Percentiles rank a stretch among this genome's conserved stretches.
phyloP scores from a whole-genome alignment of 108 stramenopile species.

The Cafeteria roenbergensis region DNA sequence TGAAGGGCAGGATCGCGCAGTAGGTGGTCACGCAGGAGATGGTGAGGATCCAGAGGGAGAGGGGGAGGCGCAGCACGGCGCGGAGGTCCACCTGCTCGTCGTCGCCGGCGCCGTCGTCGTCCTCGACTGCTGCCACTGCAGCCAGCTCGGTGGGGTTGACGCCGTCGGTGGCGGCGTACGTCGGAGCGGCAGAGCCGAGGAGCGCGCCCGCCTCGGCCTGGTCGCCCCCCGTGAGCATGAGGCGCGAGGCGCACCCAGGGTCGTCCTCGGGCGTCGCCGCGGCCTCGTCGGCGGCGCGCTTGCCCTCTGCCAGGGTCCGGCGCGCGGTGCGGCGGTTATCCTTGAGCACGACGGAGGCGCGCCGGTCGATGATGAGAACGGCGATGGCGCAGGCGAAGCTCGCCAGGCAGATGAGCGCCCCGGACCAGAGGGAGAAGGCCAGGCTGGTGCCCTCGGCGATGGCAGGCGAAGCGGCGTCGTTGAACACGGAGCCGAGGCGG shows the following conservation, averaged over 20 bases:
- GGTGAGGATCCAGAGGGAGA: conserved; percentile 44
- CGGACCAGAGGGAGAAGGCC: conserved; percentile 36
- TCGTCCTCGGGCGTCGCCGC: too few relatives aligned
- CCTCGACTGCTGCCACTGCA: too few relatives aligned
- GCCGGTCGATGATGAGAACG: conserved; percentile 20
- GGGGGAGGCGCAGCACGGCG: conserved; percentile 28
- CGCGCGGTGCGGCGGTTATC: background rate
- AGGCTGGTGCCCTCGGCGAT: conserved; percentile 20
- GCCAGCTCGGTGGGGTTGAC: too few relatives aligned
- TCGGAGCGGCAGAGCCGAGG: too few relatives aligned
- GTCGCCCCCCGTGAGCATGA: too few relatives aligned
- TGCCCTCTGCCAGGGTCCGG: too few relatives aligned
- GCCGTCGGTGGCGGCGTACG: too few relatives aligned
- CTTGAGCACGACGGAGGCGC: conserved; percentile 6
- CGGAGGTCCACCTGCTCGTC: conserved; percentile 13
- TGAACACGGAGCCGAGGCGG: conserved; percentile 48
- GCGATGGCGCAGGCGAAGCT: conserved; percentile 17
- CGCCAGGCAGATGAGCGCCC: conserved; percentile 22
- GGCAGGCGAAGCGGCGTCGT: conserved; percentile 36
- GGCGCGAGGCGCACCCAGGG: too few relatives aligned
- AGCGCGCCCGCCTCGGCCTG: too few relatives aligned
- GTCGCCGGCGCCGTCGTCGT: conserved; percentile 1
- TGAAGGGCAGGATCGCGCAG: conserved; percentile 53
- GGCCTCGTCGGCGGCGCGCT: too few relatives aligned
- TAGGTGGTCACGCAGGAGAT: conserved; percentile 51